A percentile compares a stretch with the other conserved stretches of the same genome.
Evolutionary conservation across 2,329 filamentous ascomycete species (phyloP).

Genomic region (Ophiostoma sp.): DNA sequence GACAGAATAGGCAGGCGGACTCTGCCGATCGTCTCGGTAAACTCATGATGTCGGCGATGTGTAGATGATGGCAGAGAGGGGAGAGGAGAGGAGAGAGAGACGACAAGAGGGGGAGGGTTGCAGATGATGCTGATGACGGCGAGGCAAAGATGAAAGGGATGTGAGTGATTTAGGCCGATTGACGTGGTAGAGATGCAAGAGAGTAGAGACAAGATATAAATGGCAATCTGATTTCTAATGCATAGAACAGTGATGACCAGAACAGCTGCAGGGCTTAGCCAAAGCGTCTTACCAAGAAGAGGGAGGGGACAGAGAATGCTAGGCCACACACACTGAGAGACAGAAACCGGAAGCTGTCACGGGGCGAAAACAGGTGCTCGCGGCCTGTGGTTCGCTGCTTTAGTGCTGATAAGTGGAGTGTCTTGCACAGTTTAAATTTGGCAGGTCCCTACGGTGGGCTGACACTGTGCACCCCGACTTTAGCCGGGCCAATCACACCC

Average conservation of each 20-base stretch:
- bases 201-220: not conserved
- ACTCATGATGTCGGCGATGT: conserved; percentile 37
- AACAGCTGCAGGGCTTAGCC: not conserved
- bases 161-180: conserved; percentile 6
- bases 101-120: no score
- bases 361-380: conserved; percentile 3
- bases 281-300: not conserved
- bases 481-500: conserved; percentile 31
- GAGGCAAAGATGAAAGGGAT: not conserved
- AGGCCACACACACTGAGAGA: no score
- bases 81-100: not conserved
- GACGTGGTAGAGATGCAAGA: not conserved
- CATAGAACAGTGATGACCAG: not conserved
- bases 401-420: not conserved
- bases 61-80: not conserved
- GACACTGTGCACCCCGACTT: conserved; percentile 6
- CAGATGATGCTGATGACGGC: not conserved
- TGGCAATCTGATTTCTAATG: conserved; percentile 11
- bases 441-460: not conserved
- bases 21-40: conserved; percentile 35
- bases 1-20: conserved; percentile 39
- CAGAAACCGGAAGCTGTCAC: not conserved
- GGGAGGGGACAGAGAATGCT: conserved; percentile 17
- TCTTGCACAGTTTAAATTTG: not conserved
- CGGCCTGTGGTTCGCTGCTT: not conserved